Base-by-base conservation (phyloP, 2,329 filamentous ascomycete genomes). In the Thermoascus crustaceus region DNA sequence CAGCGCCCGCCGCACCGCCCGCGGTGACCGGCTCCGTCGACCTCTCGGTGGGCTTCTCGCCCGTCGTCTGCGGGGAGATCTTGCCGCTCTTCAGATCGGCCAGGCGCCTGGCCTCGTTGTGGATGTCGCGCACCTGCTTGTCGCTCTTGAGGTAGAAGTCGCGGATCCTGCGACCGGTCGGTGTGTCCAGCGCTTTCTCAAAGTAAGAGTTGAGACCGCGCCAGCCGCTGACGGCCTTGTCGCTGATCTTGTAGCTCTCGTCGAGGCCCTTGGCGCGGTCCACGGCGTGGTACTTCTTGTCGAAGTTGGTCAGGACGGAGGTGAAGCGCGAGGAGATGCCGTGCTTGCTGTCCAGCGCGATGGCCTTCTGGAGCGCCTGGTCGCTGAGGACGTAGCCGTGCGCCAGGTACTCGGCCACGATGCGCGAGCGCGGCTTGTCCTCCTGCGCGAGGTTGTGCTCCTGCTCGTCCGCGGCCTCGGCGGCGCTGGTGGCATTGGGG, bases 371-470 rank as follows among this genome's bases (percentile, higher is more conserved):
- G 49, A 94, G 80, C 33, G 85, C 84, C 38, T 74, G 69, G 56
- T 83, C 80, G 42, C 75, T 87, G 46, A 96, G 72, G 24, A 80
- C 75, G 67, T 98, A 98, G 49, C 91, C 91, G 53, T 95, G 86
- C 7, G 91, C 88, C 21, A 98, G 82, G 64, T 96, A 95, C 69
- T 98, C 91, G 46, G 91, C 91, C 33, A 95, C 65, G 61, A 98
- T 94, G 52, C 91, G 85, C 25, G 84, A 78, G 53, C 88, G 83
- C 10, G 91, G 91, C 75, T 98, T 98, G 71, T 96, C 87, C 66
- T 98, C 91, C 60, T 98, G 91, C 9, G 81, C 78, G 52, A 96
- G 80, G 50, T 87, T 77, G 51, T 86, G 72, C 34, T 60, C 52
- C 37, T 64, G 71, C 41, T 80, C 75, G 38, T 66, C 64, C 48